These are phyloP conservation scores for Astragalus glycyphyllos DNA, from an alignment of 306 rosid species.

Conservation along the genomic window DNA sequence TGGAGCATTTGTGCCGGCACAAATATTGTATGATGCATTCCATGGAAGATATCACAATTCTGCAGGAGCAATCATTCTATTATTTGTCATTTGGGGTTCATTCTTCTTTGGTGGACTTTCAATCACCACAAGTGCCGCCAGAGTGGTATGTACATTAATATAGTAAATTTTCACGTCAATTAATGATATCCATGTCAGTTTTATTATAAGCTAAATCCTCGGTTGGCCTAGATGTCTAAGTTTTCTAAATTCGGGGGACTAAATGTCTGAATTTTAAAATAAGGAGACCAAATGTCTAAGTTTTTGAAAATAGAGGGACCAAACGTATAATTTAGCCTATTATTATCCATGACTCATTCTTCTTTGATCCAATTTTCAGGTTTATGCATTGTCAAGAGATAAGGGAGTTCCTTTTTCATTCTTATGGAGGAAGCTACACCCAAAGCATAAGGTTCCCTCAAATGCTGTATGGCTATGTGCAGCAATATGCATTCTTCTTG, in stretches of 20 bases:
- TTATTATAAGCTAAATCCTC: too few species aligned
- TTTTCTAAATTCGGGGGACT: too few species aligned
- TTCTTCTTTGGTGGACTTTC: conserved; percentile 92
- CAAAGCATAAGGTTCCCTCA: conserved; percentile 76
- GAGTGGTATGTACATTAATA: conserved; percentile 63
- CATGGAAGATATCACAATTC: conserved; percentile 79
- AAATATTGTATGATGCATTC: conserved; percentile 86
- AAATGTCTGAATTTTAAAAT: too few species aligned
- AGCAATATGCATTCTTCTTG: conserved; percentile 77
- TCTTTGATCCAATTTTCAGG: conserved; percentile 51
- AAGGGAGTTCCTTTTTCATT: conserved; percentile 75
- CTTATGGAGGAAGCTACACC: conserved; percentile 74
- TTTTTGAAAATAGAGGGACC: too few species aligned
- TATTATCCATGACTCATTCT: too few species aligned
- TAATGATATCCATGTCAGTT: too few species aligned
- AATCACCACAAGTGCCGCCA: conserved; percentile 85
- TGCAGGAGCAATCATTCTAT: conserved; percentile 69
- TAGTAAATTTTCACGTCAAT: too few species aligned
- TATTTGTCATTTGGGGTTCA: conserved; percentile 82
- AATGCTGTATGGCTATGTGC: conserved; percentile 95
- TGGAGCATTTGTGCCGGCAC: conserved; percentile 86
- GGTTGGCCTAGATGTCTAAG: too few species aligned
- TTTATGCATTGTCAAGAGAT: conserved; percentile 86
- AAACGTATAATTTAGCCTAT: too few species aligned
- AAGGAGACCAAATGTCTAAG: too few species aligned